Evolutionary conservation across 768 basidiomycete genomes (phyloP), one percentile per base, ranked within the genome.

Genomic region (Russula lepida): DNA sequence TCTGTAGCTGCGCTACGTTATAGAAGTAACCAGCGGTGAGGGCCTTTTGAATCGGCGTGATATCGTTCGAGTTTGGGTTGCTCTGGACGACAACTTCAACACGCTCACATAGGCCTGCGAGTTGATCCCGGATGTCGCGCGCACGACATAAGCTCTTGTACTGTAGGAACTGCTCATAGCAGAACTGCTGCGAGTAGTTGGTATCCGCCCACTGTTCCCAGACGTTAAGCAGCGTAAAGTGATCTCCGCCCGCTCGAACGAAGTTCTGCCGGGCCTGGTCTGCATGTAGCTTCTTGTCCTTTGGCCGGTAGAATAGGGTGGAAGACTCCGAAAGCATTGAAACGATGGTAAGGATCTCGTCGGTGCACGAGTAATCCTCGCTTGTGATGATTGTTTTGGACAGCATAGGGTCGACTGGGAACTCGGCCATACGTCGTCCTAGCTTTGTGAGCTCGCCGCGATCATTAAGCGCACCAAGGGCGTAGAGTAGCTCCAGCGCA

Each of bases 161-260:
- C 71, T 95, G 95, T 52, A 97, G 73, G 75, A 91, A 98, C 66
- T 95, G 91, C 70, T 95, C 94, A 71, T 95, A 97, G 69, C 92
- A 95, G 75, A 92, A 97, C 68, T 95, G 92, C 71, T 98, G 92
- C 23, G 92, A 95, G 71, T 94, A 98, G 69, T 93, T 93, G 25
- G 95, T 92, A 64, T 99, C 97, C 21, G 90, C 90, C 97, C 97
- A 99, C 70, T 98, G 95, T 71, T 98, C 95, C 89, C 94, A 98
- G 13, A 98, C 92, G 71, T 98, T 98, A 28, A 99, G 79, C 25
- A 99, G 74, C 6, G 95, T 98, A 71, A 98, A 99, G 75, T 98
- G 97, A 69, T 99, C 97, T 25, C 97, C 97, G 30, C 97, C 95
- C 0, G 90, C 78, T 52, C 92, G 92, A 60, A 95, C 86, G 71